Evolutionary conservation across 202 grass and related monocot species (phyloP).

Genomic region (Brachypodium distachyon): DNA sequence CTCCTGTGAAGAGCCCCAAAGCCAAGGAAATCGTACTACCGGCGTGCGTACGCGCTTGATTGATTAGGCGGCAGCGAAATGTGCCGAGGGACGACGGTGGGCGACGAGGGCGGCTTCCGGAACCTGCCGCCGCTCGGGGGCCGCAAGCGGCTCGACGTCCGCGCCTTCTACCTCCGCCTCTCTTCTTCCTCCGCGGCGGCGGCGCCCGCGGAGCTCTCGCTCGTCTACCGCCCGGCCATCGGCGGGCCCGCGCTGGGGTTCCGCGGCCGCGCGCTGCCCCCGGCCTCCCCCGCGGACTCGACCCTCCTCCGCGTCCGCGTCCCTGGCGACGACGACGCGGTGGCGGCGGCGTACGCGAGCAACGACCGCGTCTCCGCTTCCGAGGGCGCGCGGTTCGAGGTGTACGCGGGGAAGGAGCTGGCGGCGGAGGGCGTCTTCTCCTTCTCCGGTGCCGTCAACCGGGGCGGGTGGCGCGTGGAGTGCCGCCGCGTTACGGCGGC

Average conservation of each 20-base stretch:
- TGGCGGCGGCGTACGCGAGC: conserved; percentile 25
- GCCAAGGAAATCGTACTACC: neutral
- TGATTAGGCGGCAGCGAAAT: neutral
- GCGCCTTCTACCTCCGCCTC: conserved; percentile 47
- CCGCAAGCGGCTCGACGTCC: conserved; percentile 21
- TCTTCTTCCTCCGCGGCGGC: neutral
- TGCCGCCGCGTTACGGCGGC: neutral
- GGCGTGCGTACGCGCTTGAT: too few relatives aligned
- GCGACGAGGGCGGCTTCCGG: neutral
- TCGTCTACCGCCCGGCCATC: conserved; percentile 42
- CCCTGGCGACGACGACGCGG: neutral
- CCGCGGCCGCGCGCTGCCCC: conserved; percentile 23
- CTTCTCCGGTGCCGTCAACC: neutral
- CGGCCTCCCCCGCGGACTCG: conserved; percentile 21
- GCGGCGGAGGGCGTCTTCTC: conserved; percentile 28
- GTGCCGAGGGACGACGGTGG: conserved; percentile 22
- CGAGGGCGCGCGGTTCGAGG: conserved; percentile 55
- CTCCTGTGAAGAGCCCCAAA: neutral
- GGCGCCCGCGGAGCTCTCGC: conserved; percentile 15
- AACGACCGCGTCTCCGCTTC: conserved; percentile 29
- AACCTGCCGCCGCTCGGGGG: neutral
- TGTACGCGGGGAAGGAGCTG: conserved; percentile 20
- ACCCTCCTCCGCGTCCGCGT: conserved; percentile 2
- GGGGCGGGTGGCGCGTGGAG: conserved; percentile 27
- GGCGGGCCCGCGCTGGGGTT: conserved; percentile 33